Base-by-base conservation (phyloP, 1,139 yeast species). In the Geotrichum europaeum region DNA sequence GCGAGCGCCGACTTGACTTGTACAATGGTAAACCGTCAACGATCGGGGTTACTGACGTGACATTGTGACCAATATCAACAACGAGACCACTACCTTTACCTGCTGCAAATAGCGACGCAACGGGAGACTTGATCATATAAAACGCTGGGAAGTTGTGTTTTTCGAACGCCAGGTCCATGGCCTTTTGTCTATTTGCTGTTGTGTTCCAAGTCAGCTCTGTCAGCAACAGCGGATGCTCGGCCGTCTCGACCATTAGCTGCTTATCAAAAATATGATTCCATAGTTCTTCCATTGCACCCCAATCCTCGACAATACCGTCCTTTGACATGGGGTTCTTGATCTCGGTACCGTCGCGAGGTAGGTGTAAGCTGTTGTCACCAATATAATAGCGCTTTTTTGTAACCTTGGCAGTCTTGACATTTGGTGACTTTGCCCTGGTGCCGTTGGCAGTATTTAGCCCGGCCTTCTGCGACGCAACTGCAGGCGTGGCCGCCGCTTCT, bases 11-110 rank as follows among this genome's bases (percentile, higher is more conserved):
- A 47, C 70, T 65, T 1, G 73, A 67, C 60, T 88, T 71, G 82
- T 87, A 66, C 62, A 94, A 78, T 53, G 95, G 89, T 71, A 94
- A 82, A 3, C 99, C 99, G 74, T 94, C 99, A 59, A 92, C 83
- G 2, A 94, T 95, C 0, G 99, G 98, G 1, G 97, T 88, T 1
- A 88, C 96, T 60, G 94, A 84, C 18, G 86, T 80, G 1, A 87
- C 78, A 67, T 88, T 92, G 69, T 91, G 96, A 2, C 99, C 99
- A 52, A 92, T 76, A 73, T 95, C 98, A 51, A 95, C 96, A 43
- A 95, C 95, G 59, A 94, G 78, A 70, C 97, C 96, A 52, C 97
- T 90, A 52, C 97, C 94, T 72, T 97, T 83, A 3, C 98, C 98
- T 67, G 89, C 88, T 25, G 96, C 96, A 75, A 94, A 94, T 6